Evolutionary conservation across 2,329 filamentous ascomycete genomes (phyloP).

Genomic region (Calonectria pteridis): DNA sequence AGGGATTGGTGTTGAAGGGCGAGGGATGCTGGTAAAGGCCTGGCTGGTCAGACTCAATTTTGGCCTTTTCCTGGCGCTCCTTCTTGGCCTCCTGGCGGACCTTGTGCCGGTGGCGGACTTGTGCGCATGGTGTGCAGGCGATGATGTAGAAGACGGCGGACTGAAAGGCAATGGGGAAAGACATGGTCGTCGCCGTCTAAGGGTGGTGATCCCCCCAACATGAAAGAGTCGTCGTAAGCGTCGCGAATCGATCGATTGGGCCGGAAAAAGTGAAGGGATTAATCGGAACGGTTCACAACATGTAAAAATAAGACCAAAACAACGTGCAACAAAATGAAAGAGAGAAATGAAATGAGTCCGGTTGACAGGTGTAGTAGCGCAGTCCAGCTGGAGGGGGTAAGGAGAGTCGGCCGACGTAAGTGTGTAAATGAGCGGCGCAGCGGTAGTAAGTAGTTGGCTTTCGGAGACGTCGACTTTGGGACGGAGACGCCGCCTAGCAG

Average conservation of each 20-base stretch:
- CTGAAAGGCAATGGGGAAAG: constrained; percentile 72
- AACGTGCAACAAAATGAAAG: not conserved
- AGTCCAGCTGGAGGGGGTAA: constrained; percentile 12
- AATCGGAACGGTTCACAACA: constrained; percentile 11
- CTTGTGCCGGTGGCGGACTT: constrained; percentile 77
- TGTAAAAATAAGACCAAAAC: not conserved
- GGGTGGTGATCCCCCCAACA: constrained; percentile 34
- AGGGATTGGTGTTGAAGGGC: constrained; percentile 88
- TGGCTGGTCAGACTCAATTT: constrained; percentile 76
- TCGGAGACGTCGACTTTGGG: not conserved
- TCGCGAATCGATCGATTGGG: not conserved
- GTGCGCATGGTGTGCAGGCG: constrained; percentile 83
- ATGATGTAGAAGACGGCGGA: constrained; percentile 84
- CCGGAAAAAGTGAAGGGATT: not conserved
- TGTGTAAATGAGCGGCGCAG: constrained; percentile 26
- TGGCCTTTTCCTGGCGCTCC: constrained; percentile 74
- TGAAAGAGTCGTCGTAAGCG: constrained; percentile 24
- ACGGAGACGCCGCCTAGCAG: constrained; percentile 12
- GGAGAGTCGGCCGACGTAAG: constrained; percentile 5
- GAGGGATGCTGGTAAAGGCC: constrained; percentile 82
- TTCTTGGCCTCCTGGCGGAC: constrained; percentile 77
- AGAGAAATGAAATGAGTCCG: constrained; percentile 14
- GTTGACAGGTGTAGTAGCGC: constrained; percentile 15
- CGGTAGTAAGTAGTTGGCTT: constrained; percentile 6
- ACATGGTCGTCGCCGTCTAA: constrained; percentile 51